These are phyloP conservation scores for Backusella macrospora DNA, from an alignment of 192 early-diverging fungal genomes.

Conservation along the genomic window DNA sequence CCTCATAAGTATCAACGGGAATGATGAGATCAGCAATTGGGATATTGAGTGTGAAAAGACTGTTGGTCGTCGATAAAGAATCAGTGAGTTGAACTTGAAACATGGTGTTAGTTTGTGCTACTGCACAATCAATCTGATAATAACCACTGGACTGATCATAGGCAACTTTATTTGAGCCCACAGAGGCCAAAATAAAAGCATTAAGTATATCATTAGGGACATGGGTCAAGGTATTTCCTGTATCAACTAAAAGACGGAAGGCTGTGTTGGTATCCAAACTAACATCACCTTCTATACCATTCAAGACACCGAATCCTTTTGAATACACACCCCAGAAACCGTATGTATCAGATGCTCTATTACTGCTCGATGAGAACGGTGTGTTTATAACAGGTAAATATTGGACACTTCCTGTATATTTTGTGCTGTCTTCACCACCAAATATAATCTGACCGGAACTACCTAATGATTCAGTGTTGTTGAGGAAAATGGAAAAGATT, in stretches of 20 bases:
- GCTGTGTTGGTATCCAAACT: not conserved
- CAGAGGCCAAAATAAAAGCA: not conserved
- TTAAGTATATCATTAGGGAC: conserved; percentile 1
- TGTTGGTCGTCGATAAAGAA: not conserved
- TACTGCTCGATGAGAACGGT: not conserved
- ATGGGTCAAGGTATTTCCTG: conserved; percentile 32
- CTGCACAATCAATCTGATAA: conserved; percentile 13
- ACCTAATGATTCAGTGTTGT: not conserved
- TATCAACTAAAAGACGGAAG: conserved; percentile 23
- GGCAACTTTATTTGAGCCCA: not conserved
- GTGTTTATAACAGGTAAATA: conserved; percentile 37
- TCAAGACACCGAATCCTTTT: not conserved
- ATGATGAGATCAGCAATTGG: conserved; percentile 21
- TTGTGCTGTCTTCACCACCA: conserved; percentile 49
- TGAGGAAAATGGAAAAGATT: conserved; percentile 32
- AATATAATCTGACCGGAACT: conserved; percentile 47
- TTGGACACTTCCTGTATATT: conserved; percentile 46
- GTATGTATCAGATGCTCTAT: not conserved
- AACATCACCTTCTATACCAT: not conserved
- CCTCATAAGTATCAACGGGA: conserved; percentile 28
- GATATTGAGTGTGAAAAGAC: conserved; percentile 18
- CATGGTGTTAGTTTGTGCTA: not conserved
- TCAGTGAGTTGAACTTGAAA: conserved; percentile 17
- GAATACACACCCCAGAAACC: conserved; percentile 26
- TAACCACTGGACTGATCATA: not conserved